phyloP scores from a whole-genome alignment of 2,329 filamentous ascomycete species.

The Ophiobolus disseminans region DNA sequence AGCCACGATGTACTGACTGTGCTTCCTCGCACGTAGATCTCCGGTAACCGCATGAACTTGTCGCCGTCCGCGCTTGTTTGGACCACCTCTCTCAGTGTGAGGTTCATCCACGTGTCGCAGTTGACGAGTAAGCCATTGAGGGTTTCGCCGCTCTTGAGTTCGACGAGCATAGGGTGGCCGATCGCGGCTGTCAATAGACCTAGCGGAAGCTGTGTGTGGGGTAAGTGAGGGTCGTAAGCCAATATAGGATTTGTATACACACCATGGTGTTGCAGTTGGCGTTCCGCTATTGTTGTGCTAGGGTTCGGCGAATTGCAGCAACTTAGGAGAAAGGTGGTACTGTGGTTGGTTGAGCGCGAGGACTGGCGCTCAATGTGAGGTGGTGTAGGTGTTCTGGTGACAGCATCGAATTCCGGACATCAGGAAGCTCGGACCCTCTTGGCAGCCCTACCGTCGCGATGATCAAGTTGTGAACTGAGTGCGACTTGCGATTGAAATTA shows the following conservation, averaged over 20 bases:
- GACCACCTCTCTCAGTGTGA: constrained; percentile 95
- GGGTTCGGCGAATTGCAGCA: too few species aligned
- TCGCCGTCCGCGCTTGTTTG: constrained; percentile 96
- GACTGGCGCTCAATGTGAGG: too few species aligned
- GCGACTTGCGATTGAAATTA: too few species aligned
- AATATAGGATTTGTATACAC: too few species aligned
- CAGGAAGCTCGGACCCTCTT: background rate
- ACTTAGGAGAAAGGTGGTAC: too few species aligned
- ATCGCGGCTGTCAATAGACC: constrained; percentile 94
- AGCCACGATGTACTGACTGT: constrained; percentile 71
- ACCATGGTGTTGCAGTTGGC: constrained; percentile 31
- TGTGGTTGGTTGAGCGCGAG: too few species aligned
- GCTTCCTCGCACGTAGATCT: constrained; percentile 96
- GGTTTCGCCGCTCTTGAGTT: constrained; percentile 97
- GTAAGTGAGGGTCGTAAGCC: constrained; percentile 10
- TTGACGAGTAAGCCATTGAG: constrained; percentile 94
- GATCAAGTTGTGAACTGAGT: too few species aligned
- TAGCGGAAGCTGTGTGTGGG: constrained; percentile 61
- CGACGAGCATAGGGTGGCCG: constrained; percentile 96
- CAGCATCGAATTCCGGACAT: background rate
- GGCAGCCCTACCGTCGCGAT: too few species aligned
- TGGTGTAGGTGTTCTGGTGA: too few species aligned
- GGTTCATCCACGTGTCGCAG: constrained; percentile 99
- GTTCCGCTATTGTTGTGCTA: too few species aligned
- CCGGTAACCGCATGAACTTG: constrained; percentile 88